Conservation (phyloP, 176 grass and related monocot genomes). For the Miscanthus lutarioriparius region DNA sequence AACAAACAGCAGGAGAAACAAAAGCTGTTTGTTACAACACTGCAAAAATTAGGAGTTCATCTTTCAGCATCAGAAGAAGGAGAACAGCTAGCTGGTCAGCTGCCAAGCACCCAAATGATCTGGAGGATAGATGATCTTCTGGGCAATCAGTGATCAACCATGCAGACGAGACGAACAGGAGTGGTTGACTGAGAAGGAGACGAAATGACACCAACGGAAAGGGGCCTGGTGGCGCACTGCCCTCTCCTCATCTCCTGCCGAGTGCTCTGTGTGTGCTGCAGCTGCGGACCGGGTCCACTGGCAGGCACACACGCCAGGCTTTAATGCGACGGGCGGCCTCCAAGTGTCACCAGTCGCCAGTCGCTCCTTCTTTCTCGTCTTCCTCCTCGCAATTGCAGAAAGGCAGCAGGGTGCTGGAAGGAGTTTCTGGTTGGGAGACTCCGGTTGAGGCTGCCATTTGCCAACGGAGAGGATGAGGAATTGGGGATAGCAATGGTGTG, state of each 20-base stretch:
- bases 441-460: neutral
- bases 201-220: neutral
- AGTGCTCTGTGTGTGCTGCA: neutral
- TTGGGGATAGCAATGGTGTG: neutral
- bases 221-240: too few relatives aligned
- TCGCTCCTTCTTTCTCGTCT: neutral
- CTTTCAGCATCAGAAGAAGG: neutral
- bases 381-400: neutral
- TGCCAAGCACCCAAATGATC: neutral
- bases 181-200: constrained; percentile 30
- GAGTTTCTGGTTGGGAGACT: constrained; percentile 8
- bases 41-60: neutral
- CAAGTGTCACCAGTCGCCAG: constrained; percentile 8
- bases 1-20: constrained; percentile 1
- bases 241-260: too few relatives aligned
- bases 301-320: constrained; percentile 7
- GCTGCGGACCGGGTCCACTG: neutral
- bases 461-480: neutral
- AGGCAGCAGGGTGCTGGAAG: constrained; percentile 1
- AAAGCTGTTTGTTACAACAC: neutral
- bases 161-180: constrained; percentile 15
- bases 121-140: constrained; percentile 11
- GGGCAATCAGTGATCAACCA: constrained; percentile 23
- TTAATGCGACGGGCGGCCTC: constrained; percentile 34
- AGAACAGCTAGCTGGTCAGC: neutral